phyloP scores from a whole-genome alignment of 352 stramenopile species.

The Globisporangium lucens region DNA sequence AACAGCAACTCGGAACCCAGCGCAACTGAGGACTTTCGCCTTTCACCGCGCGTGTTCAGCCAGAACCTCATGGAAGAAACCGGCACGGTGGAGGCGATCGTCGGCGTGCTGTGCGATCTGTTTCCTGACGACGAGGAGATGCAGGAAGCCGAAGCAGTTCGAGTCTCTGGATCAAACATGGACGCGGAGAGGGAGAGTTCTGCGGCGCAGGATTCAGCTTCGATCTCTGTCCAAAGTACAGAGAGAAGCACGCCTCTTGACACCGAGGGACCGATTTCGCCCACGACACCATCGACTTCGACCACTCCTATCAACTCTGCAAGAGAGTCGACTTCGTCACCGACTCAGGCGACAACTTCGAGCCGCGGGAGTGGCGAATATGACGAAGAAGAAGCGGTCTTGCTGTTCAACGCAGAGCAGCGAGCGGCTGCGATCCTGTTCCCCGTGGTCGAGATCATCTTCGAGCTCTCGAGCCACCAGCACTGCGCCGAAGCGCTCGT shows the following conservation, averaged over 20 bases:
- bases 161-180: not conserved
- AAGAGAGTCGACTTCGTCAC: not conserved
- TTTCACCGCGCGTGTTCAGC: slow-evolving; percentile 57
- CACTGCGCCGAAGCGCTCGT: slow-evolving; percentile 66
- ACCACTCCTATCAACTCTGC: slow-evolving; percentile 10
- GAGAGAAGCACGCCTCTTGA: slow-evolving; percentile 1
- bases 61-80: slow-evolving; percentile 72
- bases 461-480: slow-evolving; percentile 65
- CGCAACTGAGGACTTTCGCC: slow-evolving; percentile 45
- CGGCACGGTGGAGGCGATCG: slow-evolving; percentile 49
- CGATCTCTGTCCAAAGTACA: not conserved
- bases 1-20: slow-evolving; percentile 32
- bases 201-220: not conserved
- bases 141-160: not conserved
- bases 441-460: slow-evolving; percentile 55
- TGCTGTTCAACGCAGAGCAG: slow-evolving; percentile 1
- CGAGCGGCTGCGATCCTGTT: slow-evolving; percentile 43
- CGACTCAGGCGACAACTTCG: not conserved
- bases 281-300: slow-evolving; percentile 13
- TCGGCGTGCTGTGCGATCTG: slow-evolving; percentile 60
- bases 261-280: slow-evolving; percentile 3
- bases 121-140: slow-evolving; percentile 53
- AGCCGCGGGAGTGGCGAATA: not conserved
- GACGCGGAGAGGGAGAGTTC: not conserved
- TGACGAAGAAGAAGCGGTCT: not conserved